These are phyloP conservation scores for Pleurotus giganteus DNA, from an alignment of 768 basidiomycete species.

Conservation along the genomic window DNA sequence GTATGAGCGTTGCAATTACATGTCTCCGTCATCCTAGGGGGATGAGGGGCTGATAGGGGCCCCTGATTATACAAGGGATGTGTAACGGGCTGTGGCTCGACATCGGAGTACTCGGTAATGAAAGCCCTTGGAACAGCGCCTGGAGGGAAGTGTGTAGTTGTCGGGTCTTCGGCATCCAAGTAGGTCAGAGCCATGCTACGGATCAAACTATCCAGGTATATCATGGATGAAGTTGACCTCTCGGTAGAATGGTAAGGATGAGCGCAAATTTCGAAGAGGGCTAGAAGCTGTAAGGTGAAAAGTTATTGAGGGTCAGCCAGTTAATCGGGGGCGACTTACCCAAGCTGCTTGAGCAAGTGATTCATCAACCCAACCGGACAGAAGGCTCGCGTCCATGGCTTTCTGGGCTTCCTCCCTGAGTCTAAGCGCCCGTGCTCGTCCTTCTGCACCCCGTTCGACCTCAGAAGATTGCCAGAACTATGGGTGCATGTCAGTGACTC, in stretches of 20 bases:
- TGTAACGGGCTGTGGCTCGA: conserved; percentile 1
- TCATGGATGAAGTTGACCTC: conserved; percentile 55
- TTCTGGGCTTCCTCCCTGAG: conserved; percentile 69
- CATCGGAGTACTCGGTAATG: conserved; percentile 19
- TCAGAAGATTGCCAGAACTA: conserved; percentile 68
- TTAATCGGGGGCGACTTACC: conserved; percentile 38
- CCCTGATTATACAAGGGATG: no score
- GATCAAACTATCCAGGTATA: conserved; percentile 67
- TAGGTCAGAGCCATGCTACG: conserved; percentile 56
- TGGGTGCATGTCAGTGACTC: no score
- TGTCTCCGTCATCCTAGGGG: conserved; percentile 8
- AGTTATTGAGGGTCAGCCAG: not conserved
- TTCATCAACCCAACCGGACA: conserved; percentile 71
- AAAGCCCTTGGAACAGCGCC: conserved; percentile 48
- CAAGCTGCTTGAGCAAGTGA: conserved; percentile 74
- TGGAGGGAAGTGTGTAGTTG: conserved; percentile 45
- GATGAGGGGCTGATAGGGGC: conserved; percentile 17
- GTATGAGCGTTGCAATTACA: conserved; percentile 52
- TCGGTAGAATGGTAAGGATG: conserved; percentile 58
- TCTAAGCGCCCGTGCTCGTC: conserved; percentile 55
- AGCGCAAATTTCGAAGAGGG: conserved; percentile 70
- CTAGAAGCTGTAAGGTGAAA: conserved; percentile 46
- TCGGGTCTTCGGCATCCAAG: conserved; percentile 58
- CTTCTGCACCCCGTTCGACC: conserved; percentile 44
- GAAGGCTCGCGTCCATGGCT: conserved; percentile 68